Base-by-base conservation (phyloP, 176 grass and related monocot species). In the Musa itinerans region DNA sequence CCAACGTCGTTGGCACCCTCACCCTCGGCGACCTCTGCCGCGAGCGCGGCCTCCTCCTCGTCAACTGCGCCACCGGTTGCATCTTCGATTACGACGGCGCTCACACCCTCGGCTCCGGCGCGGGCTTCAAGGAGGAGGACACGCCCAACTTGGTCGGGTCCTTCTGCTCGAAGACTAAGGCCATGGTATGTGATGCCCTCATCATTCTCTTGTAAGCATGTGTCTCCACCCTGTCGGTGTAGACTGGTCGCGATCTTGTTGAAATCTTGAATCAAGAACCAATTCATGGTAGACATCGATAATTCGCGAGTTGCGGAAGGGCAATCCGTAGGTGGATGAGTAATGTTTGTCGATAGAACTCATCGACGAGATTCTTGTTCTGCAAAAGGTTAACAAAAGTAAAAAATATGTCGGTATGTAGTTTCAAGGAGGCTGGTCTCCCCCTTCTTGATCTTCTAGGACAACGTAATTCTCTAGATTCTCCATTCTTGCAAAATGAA, bases 151-250 rank as follows among this genome's bases (percentile, higher is more conserved):
- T 91, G 82, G 65, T 87, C 68, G 92, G 92, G 2, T 96, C 92
- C 0, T 96, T 96, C 86, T 96, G 91, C 79, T 91, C 89, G 73
- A 96, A 91, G 62, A 96, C 92, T 64, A 96, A 96, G 83, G 92
- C 92, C 73, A 96, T 91, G 92, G 92, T 96, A 80, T 51, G 79
- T 14, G 63, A 4, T 14, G 24, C 34, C 9, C 15, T 24, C 21
- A 23, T 74, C 81, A 62, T 15, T 14, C 54, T 70, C 52, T 58
- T 69, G 57, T 61, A 6, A 61, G 57, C 14, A 17, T 19, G 16
- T 57, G 54, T 16, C 10, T 13, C 13, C 16, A 20, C 14, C 57
- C n/a, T 61, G 16, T n/a, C n/a, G 16, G 5, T 19, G 17, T 34
- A 54, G 24, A 74, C 61, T 51, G 76, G 48, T 48, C 16, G 16